Evolutionary conservation across 2,329 filamentous ascomycete genomes (phyloP), one percentile per base, ranked within the genome.

Genomic region (Paraphaeosphaeria minitans): DNA sequence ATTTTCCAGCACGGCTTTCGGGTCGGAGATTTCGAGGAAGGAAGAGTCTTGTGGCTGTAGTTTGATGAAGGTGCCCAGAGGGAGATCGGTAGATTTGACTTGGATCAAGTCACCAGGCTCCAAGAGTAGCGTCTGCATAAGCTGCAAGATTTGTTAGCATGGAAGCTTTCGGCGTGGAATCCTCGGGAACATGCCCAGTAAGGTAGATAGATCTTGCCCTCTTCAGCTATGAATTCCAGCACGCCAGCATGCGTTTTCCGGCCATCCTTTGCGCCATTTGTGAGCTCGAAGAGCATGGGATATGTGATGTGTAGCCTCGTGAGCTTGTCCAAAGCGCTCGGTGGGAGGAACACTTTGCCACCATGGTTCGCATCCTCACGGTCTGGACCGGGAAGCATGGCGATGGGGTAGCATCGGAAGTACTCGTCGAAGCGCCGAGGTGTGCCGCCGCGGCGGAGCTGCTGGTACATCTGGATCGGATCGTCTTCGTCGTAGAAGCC

Each of bases 321-420:
- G 67, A 99, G 90, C 79, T 97, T 99, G 82, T 99, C 94, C 56
- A 99, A 86, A 6, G 95, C 94, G 37, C 93, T 97, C 0, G 95
- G 91, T n/a, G 95, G 95, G 63, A 99, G 88, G 75, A 99, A 92
- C 70, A 99, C 94, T 82, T 99, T 99, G 78, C 94, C 96, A 67
- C 95, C 95, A 75, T 95, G 93, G 82, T 98, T 98, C 62, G 96
- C 88, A 66, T 93, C 89, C 53, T 91, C 90, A 66, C 95, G 87
- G 71, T 97, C 93, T 39, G 92, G 87, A 2, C 94, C 93, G 13
- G 93, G 92, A 62, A 96, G 87, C 93, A 99, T 98, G 69, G 89
- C 88, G 70, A 97, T 86, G 45, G 95, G 95, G 74, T 98, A 99
- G 82, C 93, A 97, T 71, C 95, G 89, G 80, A 97, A 98, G 82